These are phyloP conservation scores for Erodium chrysanthum DNA, from an alignment of 441 rosid species.

Conservation along the genomic window DNA sequence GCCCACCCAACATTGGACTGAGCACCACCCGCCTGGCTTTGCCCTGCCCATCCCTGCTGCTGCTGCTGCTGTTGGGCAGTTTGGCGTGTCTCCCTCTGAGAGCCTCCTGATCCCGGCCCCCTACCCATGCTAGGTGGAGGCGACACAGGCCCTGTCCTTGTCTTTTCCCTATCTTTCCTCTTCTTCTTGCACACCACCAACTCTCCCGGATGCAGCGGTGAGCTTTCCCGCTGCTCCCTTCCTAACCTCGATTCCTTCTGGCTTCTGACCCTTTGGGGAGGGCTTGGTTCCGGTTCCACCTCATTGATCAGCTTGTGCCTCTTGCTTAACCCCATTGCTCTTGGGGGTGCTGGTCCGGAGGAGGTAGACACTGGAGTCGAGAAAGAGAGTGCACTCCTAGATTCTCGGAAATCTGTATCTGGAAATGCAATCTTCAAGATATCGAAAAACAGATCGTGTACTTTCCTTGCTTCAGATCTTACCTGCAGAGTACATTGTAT, in stretches of 20 bases:
- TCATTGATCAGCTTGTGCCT: slow-evolving; percentile 52
- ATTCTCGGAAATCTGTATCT: slow-evolving; percentile 76
- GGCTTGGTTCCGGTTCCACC: slow-evolving; percentile 47
- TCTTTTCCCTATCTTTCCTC: slow-evolving; percentile 93
- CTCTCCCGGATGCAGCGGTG: slow-evolving; percentile 84
- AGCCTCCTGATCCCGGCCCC: slow-evolving; percentile 43
- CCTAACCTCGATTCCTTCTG: slow-evolving; percentile 56
- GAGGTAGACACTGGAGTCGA: slow-evolving; percentile 42
- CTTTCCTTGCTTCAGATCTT: slow-evolving; percentile 89
- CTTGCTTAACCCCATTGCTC: slow-evolving; percentile 54
- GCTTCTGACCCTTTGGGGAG: slow-evolving; percentile 34
- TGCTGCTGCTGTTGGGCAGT: slow-evolving; percentile 40
- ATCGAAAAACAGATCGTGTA: slow-evolving; percentile 93
- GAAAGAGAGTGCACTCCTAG: slow-evolving; percentile 64
- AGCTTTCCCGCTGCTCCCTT: slow-evolving; percentile 49
- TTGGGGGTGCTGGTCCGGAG: slow-evolving; percentile 39
- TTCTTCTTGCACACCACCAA: slow-evolving; percentile 95
- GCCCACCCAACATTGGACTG: slow-evolving; percentile 69
- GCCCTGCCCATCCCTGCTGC: slow-evolving; percentile 48
- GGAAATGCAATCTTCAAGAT: slow-evolving; percentile 88
- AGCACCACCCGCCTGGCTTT: no score
- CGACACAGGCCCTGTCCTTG: slow-evolving; percentile 56
- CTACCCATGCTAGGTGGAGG: slow-evolving; percentile 71
- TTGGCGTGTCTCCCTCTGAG: slow-evolving; percentile 42
- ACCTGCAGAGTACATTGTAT: slow-evolving; percentile 43